Evolutionary conservation across 345 rosid genomes (phyloP), one percentile per base, ranked within the genome.

Genomic region (Eucalyptus shirleyi): DNA sequence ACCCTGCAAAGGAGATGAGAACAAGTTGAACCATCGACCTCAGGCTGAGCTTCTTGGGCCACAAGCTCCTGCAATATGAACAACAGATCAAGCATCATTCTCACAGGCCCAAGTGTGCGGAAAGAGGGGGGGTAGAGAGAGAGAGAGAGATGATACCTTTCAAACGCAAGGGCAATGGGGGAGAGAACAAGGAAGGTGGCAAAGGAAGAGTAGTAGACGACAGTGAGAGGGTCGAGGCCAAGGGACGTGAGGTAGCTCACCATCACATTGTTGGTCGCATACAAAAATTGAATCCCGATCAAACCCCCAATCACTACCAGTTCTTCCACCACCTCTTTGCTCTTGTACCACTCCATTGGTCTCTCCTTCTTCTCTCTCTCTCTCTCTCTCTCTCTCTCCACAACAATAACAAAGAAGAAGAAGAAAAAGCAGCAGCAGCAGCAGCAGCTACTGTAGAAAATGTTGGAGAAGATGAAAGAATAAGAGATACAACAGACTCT

Each of bases 1-100:
- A 98, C 99, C 99, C 99, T 91, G 93, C 93, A 89, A 96, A 93
- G 90, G 99, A 91, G 90, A 97, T 94, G 77, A 96, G 90, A 92
- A 96, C 90, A 69, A 98, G 91, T 92, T 95, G 98, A 90, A 92
- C 89, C 42, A 91, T 65, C 91, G 95, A 92, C 93, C 93, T 96
- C 91, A 91, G 69, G 80, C 90, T 92, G 83, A 94, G 87, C 88
- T 90, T 91, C 88, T 90, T 89, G 4, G 99, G 99, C 99, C 99
- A 96, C 90, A 92, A 91, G 88, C 93, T 94, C 96, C 99, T 98
- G 93, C 89, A 93, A n/a, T 28, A 91, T 16, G 14, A 6, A 67
- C n/a, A 42, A 37, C 44, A 77, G 85, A 77, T 77, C 47, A 77
- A 77, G 85, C 85, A 40, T 77, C 85, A 77, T 77, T 77, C 85